A percentile compares a stretch with the other conserved stretches of the same genome.
phyloP scores from a whole-genome alignment of 164 flowering plant genomes.

The Vitis rupestris region DNA sequence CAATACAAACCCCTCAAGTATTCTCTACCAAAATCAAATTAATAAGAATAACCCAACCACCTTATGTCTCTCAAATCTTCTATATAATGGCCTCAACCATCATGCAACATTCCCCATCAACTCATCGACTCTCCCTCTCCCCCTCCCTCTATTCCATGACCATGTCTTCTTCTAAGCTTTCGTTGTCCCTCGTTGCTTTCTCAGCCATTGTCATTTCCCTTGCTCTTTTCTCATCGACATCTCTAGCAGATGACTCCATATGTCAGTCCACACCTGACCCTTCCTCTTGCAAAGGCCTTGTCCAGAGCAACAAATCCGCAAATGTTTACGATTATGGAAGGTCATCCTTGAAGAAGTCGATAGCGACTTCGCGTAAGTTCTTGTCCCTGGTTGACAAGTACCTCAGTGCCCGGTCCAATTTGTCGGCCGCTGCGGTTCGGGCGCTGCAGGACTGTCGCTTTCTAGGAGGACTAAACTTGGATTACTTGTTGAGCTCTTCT shows the following conservation, averaged over 20 bases:
- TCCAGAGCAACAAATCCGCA: slow-evolving; percentile 30
- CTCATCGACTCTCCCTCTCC: neutral
- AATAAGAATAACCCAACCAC: too few species aligned
- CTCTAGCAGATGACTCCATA: slow-evolving; percentile 18
- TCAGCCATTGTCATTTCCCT: slow-evolving; percentile 9
- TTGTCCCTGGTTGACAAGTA: slow-evolving; percentile 26
- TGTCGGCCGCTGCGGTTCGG: slow-evolving; percentile 34
- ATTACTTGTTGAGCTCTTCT: slow-evolving; percentile 29
- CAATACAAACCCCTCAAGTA: neutral
- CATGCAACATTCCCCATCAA: neutral
- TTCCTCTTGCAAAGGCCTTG: slow-evolving; percentile 23
- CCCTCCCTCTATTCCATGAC: neutral
- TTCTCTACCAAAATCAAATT: neutral
- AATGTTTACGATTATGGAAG: slow-evolving; percentile 42
- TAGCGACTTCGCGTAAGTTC: slow-evolving; percentile 38
- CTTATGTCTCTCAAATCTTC: too few species aligned
- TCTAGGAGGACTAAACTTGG: slow-evolving; percentile 42
- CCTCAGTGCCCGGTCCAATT: slow-evolving; percentile 12
- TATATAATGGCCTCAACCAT: neutral
- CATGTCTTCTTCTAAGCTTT: neutral
- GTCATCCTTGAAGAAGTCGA: slow-evolving; percentile 31
- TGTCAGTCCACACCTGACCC: slow-evolving; percentile 47
- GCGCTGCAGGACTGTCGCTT: slow-evolving; percentile 54
- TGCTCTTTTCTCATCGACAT: slow-evolving; percentile 14
- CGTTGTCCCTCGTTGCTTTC: neutral